Evolutionary conservation across 495 filamentous ascomycete genomes (phyloP).

Genomic region (Penicillium coprophilum): DNA sequence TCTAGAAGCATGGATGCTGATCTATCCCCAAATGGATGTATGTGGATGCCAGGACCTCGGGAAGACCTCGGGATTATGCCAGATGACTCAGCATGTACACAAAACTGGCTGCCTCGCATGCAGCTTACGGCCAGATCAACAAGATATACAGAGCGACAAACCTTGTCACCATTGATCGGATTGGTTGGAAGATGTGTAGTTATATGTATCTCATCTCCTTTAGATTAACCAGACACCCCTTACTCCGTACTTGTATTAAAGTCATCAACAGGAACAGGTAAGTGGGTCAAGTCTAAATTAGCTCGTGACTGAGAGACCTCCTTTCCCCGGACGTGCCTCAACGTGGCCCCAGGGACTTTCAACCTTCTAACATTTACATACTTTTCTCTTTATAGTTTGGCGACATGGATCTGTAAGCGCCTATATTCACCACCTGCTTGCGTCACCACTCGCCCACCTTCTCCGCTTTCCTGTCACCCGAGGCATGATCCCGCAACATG

Average conservation of each 20-base stretch:
- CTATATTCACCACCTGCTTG: conserved; percentile 10
- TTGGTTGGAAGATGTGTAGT: neutral
- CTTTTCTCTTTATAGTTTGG: conserved; percentile 1
- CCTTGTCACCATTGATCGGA: neutral
- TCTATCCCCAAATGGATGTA: neutral
- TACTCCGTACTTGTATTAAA: conserved; percentile 10
- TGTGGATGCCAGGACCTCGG: neutral
- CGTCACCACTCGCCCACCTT: conserved; percentile 13
- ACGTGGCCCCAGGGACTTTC: conserved; percentile 23
- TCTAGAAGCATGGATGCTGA: neutral
- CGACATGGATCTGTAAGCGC: conserved; percentile 26
- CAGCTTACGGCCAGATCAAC: neutral
- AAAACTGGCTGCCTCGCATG: neutral
- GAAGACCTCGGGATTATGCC: too few relatives aligned
- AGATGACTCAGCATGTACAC: conserved; percentile 1
- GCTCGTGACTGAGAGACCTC: conserved; percentile 30
- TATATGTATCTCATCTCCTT: conserved; percentile 1
- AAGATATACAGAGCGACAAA: neutral
- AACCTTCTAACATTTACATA: conserved; percentile 9
- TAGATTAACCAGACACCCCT: neutral
- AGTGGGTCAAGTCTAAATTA: conserved; percentile 30
- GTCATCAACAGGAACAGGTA: conserved; percentile 26
- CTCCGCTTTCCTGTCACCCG: conserved; percentile 21
- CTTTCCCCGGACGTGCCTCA: conserved; percentile 30
- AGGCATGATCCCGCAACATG: conserved; percentile 57